Conservation (phyloP, 331 rosid species). For the Cydonia oblonga region DNA sequence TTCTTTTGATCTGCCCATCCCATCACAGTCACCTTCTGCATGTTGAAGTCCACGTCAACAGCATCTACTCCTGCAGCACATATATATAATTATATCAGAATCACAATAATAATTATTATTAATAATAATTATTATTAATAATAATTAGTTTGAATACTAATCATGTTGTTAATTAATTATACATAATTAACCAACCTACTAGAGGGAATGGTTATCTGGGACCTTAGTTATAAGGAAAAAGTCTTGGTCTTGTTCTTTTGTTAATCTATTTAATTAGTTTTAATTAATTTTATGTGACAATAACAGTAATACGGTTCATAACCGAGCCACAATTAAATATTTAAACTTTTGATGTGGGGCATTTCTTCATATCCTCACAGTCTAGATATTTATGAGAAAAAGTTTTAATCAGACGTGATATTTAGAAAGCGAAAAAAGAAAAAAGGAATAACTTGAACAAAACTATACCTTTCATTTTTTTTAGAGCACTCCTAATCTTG, state of each 20-base stretch:
- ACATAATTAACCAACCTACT: background rate
- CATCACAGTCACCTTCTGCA: conserved; percentile 75
- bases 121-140: no score
- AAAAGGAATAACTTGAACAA: background rate
- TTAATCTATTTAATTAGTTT: background rate
- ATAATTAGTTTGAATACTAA: no score
- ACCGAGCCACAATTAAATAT: no score
- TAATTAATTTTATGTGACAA: no score
- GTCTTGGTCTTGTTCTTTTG: background rate
- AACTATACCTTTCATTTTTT: conserved; percentile 38
- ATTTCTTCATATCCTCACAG: background rate
- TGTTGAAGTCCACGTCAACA: conserved; percentile 41
- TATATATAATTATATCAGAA: background rate
- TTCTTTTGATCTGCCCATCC: conserved; percentile 61
- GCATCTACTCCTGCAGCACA: conserved; percentile 43
- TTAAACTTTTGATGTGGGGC: background rate
- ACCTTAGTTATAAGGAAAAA: background rate
- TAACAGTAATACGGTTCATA: background rate
- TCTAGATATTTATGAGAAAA: background rate
- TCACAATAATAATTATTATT: background rate
- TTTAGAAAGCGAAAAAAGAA: background rate
- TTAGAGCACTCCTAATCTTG: conserved; percentile 55
- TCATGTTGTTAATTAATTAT: background rate
- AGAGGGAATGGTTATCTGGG: background rate
- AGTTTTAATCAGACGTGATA: background rate